Evolutionary conservation across 2,329 filamentous ascomycete species (phyloP), one percentile per base, ranked within the genome.

Genomic region (Fusarium anthophilum): DNA sequence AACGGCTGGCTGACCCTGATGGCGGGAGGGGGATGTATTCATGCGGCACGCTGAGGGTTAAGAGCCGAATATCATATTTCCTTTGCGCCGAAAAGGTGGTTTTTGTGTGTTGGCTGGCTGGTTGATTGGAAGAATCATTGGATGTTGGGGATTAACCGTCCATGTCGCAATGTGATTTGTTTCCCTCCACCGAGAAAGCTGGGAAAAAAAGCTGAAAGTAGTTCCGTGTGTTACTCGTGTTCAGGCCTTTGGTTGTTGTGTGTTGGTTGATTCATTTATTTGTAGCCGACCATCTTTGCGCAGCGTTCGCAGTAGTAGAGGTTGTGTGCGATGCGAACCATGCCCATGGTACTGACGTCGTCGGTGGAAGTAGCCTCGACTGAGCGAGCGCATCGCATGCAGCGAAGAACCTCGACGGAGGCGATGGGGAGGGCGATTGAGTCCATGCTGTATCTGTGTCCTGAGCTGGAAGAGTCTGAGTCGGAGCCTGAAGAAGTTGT

Each of bases 281-380:
- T 89, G 81, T 91, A 92, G 76, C 90, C 90, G 38, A 90, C 88
- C 80, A 90, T 88, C 79, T 87, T 88, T 68, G 90, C 90, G 79
- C 90, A 92, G 41, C 89, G 86, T 67, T 87, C 85, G 82, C 90
- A 92, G 82, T 92, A 92, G 83, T 91, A 91, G 69, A 91, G 87
- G 80, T 91, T 91, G 80, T 89, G 88, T 5, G 89, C 89, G 70
- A 92, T 90, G 77, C 88, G 86, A 20, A 92, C 87, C 90, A 92
- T 92, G 70, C 90, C 90, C 66, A 84, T 88, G 48, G 87, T 84
- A 73, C 82, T 84, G 56, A 87, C 84, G 80, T 91, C 89, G 80
- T 91, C 89, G 38, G 88, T 90, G 14, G 88, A 87, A 13, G 89
- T 90, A 35, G 88, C 86, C 83, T 92, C 90, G 62, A 89, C 89